phyloP scores from a whole-genome alignment of 257 asterid genomes.

The Ajuga chamaepitys region DNA sequence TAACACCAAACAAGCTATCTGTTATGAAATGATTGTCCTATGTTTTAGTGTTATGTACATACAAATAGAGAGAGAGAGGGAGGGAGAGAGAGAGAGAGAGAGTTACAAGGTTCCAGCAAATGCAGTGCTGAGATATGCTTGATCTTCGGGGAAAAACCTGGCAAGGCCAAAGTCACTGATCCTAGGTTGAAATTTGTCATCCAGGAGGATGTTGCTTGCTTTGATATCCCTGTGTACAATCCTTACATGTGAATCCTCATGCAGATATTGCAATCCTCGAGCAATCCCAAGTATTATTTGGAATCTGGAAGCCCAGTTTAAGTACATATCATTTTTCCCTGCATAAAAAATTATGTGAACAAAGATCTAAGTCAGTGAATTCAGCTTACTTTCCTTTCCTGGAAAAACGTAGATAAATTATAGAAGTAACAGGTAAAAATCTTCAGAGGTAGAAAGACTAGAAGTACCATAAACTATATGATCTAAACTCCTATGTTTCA shows the following conservation, averaged over 20 bases:
- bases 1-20: neutral
- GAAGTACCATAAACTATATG: constrained; percentile 56
- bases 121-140: constrained; percentile 77
- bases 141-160: constrained; percentile 86
- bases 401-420: neutral
- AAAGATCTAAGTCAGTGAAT: neutral
- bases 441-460: neutral
- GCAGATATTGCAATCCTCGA: constrained; percentile 77
- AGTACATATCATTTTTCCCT: constrained; percentile 42
- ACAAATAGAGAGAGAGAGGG: neutral
- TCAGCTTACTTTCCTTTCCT: neutral
- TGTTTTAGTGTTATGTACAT: neutral
- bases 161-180: constrained; percentile 85
- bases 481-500: constrained; percentile 77
- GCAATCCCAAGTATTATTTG: constrained; percentile 76
- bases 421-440: too few species aligned
- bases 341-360: constrained; percentile 7
- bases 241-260: constrained; percentile 72
- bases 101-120: constrained; percentile 92
- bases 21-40: neutral
- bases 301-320: constrained; percentile 62
- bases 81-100: constrained; percentile 3
- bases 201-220: constrained; percentile 81
- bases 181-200: constrained; percentile 64
- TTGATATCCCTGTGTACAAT: constrained; percentile 82